Evolutionary conservation across 768 basidiomycete genomes (phyloP).

Genomic region (Lentinula lateritia): DNA sequence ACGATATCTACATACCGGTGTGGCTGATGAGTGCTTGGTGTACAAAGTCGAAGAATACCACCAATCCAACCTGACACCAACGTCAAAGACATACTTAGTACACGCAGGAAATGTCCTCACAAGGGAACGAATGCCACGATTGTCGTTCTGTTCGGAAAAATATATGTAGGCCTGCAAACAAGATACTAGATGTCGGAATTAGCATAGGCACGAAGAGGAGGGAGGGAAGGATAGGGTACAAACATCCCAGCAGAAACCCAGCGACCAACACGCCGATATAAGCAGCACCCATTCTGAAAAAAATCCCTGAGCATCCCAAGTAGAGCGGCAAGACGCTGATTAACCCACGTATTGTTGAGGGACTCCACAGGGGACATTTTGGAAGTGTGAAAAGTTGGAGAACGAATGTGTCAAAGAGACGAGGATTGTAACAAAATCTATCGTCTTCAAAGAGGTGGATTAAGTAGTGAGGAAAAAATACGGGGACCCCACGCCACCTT

Average conservation of each 20-base stretch:
- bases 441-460: background rate
- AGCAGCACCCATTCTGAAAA: constrained; percentile 6
- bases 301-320: background rate
- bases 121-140: constrained; percentile 33
- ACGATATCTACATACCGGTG: constrained; percentile 24
- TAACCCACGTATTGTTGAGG: background rate
- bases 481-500: background rate
- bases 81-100: background rate
- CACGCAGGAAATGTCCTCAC: constrained; percentile 18
- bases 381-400: background rate
- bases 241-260: background rate
- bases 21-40: constrained; percentile 46
- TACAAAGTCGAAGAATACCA: constrained; percentile 37
- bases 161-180: constrained; percentile 45
- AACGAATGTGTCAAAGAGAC: background rate
- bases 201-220: background rate
- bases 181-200: constrained; percentile 17
- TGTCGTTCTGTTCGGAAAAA: constrained; percentile 34
- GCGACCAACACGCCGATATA: constrained; percentile 4
- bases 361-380: background rate
- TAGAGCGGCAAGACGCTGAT: background rate
- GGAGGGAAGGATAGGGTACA: background rate
- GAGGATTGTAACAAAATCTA: background rate
- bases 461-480: background rate
- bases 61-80: constrained; percentile 29